Conservation (phyloP, 768 basidiomycete species). For the Pisolithus albus region DNA sequence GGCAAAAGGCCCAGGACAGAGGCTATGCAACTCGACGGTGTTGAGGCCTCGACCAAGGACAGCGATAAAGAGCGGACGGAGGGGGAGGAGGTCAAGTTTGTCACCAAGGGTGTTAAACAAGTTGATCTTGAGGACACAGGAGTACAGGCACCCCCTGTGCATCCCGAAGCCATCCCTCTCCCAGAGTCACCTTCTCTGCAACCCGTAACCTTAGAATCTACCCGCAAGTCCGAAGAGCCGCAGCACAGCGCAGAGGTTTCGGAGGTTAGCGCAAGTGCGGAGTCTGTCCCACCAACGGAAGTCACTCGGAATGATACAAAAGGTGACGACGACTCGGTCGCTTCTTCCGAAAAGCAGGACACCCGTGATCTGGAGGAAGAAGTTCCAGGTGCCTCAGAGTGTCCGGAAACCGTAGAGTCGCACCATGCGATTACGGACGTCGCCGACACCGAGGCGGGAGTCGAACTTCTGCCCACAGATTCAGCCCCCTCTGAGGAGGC, state of each 20-base stretch:
- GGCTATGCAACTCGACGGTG: constrained; percentile 16
- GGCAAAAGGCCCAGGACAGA: constrained; percentile 39
- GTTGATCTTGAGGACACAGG: constrained; percentile 51
- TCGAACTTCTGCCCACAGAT: constrained; percentile 1
- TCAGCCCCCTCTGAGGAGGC: background rate
- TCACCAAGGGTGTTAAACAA: constrained; percentile 62
- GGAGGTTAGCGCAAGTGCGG: constrained; percentile 4
- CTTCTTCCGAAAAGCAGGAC: constrained; percentile 15
- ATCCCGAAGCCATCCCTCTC: constrained; percentile 31
- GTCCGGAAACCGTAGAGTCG: constrained; percentile 2
- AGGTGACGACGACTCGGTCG: constrained; percentile 14
- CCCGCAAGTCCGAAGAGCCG: background rate
- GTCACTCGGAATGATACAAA: constrained; percentile 5
- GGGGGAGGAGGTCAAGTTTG: constrained; percentile 55
- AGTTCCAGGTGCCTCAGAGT: background rate
- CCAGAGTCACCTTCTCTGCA: constrained; percentile 32
- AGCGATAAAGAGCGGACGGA: constrained; percentile 7
- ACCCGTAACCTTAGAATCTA: constrained; percentile 8
- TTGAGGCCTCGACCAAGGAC: background rate
- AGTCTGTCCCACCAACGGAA: background rate
- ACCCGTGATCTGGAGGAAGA: background rate
- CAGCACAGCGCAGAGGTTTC: no score
- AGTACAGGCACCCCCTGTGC: constrained; percentile 8
- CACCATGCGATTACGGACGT: background rate
- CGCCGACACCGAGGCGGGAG: constrained; percentile 1